Percentiles rank a stretch among this genome's conserved stretches.
Evolutionary conservation across 139 green algal species (phyloP).

Genomic region (Tetradesmus obliquus): DNA sequence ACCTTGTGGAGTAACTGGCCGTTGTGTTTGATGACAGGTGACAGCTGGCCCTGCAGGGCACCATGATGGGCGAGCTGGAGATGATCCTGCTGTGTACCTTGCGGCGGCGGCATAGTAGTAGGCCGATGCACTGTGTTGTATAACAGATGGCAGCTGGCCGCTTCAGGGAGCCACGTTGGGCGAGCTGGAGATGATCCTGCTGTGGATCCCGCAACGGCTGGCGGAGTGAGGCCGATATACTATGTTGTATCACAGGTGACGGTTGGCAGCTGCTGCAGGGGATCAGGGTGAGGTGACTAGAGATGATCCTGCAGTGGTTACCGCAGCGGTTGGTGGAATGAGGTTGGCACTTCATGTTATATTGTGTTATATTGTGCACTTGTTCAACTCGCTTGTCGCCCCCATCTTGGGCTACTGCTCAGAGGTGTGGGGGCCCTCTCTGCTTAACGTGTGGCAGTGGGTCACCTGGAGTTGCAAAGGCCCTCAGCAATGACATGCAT

Average conservation of each 20-base stretch:
- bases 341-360: neutral
- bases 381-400: neutral
- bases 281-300: neutral
- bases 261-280: constrained; percentile 25
- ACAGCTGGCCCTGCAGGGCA: constrained; percentile 30
- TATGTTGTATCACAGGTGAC: neutral
- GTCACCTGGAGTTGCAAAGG: too few species aligned
- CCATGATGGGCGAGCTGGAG: constrained; percentile 25
- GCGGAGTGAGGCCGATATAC: neutral
- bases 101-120: neutral
- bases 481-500: too few species aligned
- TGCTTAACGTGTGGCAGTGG: too few species aligned
- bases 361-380: neutral
- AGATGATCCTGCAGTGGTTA: constrained; percentile 43
- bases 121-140: neutral
- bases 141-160: neutral
- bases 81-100: constrained; percentile 37
- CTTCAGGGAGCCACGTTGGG: constrained; percentile 13
- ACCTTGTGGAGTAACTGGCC: neutral
- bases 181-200: constrained; percentile 39
- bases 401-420: neutral
- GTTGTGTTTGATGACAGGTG: neutral
- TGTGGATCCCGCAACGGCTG: constrained; percentile 18
- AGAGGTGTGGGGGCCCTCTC: too few species aligned
- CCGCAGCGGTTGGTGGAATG: neutral